Evolutionary conservation across 148 eudicot species (phyloP), one percentile per base, ranked within the genome.

Genomic region (Polygonum aviculare): DNA sequence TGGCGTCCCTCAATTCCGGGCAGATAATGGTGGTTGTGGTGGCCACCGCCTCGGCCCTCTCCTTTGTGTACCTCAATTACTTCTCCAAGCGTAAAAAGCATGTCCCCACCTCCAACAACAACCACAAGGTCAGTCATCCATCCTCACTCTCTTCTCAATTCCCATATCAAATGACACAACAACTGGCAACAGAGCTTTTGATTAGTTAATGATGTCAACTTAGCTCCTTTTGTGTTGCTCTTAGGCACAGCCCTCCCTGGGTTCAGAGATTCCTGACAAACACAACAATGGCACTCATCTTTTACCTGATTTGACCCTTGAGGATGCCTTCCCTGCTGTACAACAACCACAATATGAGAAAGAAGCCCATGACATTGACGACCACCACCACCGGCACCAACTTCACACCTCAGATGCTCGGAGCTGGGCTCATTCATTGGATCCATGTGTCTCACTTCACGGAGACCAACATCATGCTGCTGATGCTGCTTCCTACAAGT

Each of bases 1-100:
- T 81, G 44, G 91, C 97, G 15, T 83, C 92, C n/a, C 73, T 91
- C 40, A 81, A 81, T 73, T 76, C 91, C 31, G 82, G 84, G 19
- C 81, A 91, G 18, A 36, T 80, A 82, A 41, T 90, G 21, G 77
- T 85, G 8, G 84, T 90, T 3, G 87, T 87, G 1, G 85, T 86
- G 10, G 77, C 92, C 69, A 87, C 98, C 0, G 92, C 88, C 26
- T 83, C 85, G 67, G 79, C 88, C 8, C 75, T 81, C 57, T 77
- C 88, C 8, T 77, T 84, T 14, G 83, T 83, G 40, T 85, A 82
- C 77, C 54, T 80, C 22, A 79, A 81, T 81, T 85, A 77, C 71
- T 75, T 74, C 79, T 81, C 82, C 18, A 80, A 67, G 45, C 82
- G 72, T 54, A 89, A 83, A 40, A 76, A 73, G n/a, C 35, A 72